These are phyloP conservation scores for Lathyrus oleraceus DNA, from an alignment of 306 rosid species.

Conservation along the genomic window DNA sequence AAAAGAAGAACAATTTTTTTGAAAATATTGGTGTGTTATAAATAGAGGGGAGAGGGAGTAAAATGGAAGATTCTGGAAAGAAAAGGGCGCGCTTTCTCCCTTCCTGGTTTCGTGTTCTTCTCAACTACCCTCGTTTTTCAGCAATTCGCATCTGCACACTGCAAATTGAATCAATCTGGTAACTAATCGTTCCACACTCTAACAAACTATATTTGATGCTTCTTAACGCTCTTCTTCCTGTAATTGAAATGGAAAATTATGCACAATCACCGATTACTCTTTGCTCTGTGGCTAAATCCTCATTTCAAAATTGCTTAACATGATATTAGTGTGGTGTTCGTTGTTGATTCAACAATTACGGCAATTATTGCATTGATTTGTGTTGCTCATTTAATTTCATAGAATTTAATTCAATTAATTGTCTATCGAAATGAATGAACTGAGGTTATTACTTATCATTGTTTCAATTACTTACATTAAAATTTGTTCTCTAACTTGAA, in stretches of 20 bases:
- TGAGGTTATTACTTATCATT: neutral
- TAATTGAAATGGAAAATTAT: neutral
- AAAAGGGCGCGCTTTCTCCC: slow-evolving; percentile 15
- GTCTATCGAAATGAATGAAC: neutral
- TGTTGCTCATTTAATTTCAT: neutral
- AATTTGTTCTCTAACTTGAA: neutral
- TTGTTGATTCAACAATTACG: slow-evolving; percentile 12
- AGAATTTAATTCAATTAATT: neutral
- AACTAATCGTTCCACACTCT: neutral
- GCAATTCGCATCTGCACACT: slow-evolving; percentile 16
- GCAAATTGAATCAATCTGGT: slow-evolving; percentile 20
- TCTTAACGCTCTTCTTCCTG: neutral
- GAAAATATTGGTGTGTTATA: too few relatives aligned
- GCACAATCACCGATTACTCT: neutral
- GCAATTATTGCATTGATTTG: neutral
- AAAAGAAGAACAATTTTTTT: too few relatives aligned
- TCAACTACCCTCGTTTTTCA: neutral
- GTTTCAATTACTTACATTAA: neutral
- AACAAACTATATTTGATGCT: neutral
- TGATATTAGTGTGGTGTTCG: neutral
- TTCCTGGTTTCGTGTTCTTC: neutral
- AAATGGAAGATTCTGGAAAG: neutral
- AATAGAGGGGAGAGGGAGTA: neutral
- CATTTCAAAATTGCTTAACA: neutral
- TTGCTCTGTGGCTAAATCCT: neutral